Evolutionary conservation across 768 basidiomycete genomes (phyloP).

Genomic region (Russula earlei): DNA sequence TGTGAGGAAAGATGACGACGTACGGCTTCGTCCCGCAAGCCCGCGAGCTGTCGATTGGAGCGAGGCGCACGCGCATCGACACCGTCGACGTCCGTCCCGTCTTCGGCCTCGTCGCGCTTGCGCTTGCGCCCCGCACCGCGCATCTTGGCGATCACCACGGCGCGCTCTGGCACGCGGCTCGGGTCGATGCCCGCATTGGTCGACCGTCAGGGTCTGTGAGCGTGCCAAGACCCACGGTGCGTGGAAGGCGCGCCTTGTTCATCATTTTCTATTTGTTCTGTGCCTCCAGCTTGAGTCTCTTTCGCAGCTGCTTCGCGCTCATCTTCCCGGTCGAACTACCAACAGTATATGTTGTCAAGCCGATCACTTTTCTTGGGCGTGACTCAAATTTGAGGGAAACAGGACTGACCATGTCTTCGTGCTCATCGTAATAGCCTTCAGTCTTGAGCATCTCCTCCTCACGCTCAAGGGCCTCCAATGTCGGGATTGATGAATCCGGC

Average conservation of each 20-base stretch:
- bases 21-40: conserved; percentile 69
- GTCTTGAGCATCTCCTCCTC: conserved; percentile 92
- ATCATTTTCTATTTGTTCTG: conserved; percentile 83
- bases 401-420: conserved; percentile 67
- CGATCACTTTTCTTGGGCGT: neutral
- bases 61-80: conserved; percentile 45
- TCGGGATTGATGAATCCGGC: conserved; percentile 99
- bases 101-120: conserved; percentile 38
- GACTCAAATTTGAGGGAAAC: neutral
- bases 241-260: conserved; percentile 72
- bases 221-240: conserved; percentile 60
- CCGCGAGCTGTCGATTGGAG: conserved; percentile 66
- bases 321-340: conserved; percentile 48
- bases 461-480: conserved; percentile 94
- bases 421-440: conserved; percentile 91
- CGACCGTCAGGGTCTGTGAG: conserved; percentile 66
- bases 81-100: conserved; percentile 29
- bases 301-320: conserved; percentile 68
- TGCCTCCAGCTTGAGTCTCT: conserved; percentile 56
- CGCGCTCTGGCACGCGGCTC: conserved; percentile 80
- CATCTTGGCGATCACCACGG: conserved; percentile 68
- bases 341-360: neutral
- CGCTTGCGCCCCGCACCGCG: conserved; percentile 65
- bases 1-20: conserved; percentile 24
- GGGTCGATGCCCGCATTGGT: conserved; percentile 86